Evolutionary conservation across 2,329 filamentous ascomycete genomes (phyloP), one percentile per base, ranked within the genome.

Genomic region (Paradendryphiella salina): DNA sequence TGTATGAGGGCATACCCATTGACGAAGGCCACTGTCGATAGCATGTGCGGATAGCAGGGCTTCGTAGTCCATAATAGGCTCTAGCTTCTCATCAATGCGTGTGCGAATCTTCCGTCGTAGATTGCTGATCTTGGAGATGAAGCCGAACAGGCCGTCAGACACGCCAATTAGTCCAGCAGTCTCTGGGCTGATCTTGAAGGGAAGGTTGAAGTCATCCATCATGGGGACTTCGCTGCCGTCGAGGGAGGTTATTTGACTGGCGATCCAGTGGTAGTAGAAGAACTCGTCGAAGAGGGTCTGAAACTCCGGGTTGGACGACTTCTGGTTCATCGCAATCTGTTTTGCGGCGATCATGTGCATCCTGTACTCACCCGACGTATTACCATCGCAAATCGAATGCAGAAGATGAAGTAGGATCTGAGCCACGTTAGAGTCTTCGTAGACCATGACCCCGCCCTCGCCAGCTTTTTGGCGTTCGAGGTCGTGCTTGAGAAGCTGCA

Each of bases 191-290:
- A 81, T 77, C 40, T 82, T 77, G 62, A 80, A 83, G 21, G 81
- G 81, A 3, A 83, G 73, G 13, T 75, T 75, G 65, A 83, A 78
- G 44, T 81, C 78, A 20, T 78, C 77, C 55, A 77, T 76, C 61
- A 81, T 77, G 13, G 79, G 75, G n/a, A 81, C 72, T 5, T 79
- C 78, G 10, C 78, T 77, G 40, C 80, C 77, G 50, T 81, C 77
- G 18, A 83, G 66, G 3, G 78, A 80, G 5, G 83, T 85, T 44
- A 85, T 76, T 13, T 81, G 78, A 56, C 80, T 82, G 15, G 79
- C 81, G 34, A 84, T 79, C 65, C 83, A 82, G 70, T 94, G 89
- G 64, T 94, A 96, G 68, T 91, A 87, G 72, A 95, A 93, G 74
- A 95, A 93, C 69, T 86, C 84, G 54, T 84, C 77, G 50, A 86